Evolutionary conservation across 352 stramenopile species (phyloP).

Genomic region (Phytophthora rubi): DNA sequence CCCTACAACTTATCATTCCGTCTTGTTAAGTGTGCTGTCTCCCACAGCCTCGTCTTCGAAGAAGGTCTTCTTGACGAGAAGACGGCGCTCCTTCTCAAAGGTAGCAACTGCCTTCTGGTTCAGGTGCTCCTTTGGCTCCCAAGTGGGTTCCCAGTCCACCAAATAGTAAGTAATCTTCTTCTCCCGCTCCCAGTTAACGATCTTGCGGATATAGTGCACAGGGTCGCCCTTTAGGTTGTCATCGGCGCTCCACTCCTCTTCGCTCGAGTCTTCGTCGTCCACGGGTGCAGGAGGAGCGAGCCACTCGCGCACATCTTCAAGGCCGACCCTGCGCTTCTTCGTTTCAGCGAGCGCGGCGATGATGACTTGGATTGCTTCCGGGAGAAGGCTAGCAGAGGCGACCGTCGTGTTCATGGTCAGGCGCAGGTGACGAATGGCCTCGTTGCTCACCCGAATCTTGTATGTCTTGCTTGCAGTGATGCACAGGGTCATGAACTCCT

Average conservation of each 20-base stretch:
- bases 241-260: background rate
- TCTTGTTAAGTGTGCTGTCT: conserved; percentile 27
- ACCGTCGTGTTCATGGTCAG: conserved; percentile 13
- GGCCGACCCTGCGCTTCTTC: background rate
- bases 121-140: conserved; percentile 16
- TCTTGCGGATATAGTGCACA: background rate
- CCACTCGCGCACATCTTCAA: background rate
- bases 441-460: conserved; percentile 8
- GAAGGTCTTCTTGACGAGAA: conserved; percentile 26
- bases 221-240: background rate
- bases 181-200: background rate
- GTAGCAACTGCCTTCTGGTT: conserved; percentile 13
- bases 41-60: conserved; percentile 30
- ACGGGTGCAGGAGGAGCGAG: background rate
- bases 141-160: conserved; percentile 27
- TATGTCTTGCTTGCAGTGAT: conserved; percentile 1
- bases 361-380: background rate
- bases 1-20: conserved; percentile 13
- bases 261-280: no score
- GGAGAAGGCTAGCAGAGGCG: background rate
- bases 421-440: conserved; percentile 18
- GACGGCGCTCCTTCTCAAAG: conserved; percentile 22
- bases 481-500: conserved; percentile 16
- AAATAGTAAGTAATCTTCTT: conserved; percentile 24
- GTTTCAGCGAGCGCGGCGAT: background rate